Base-by-base conservation (phyloP, 805 yeast genomes). In the Candida vaughaniae region DNA sequence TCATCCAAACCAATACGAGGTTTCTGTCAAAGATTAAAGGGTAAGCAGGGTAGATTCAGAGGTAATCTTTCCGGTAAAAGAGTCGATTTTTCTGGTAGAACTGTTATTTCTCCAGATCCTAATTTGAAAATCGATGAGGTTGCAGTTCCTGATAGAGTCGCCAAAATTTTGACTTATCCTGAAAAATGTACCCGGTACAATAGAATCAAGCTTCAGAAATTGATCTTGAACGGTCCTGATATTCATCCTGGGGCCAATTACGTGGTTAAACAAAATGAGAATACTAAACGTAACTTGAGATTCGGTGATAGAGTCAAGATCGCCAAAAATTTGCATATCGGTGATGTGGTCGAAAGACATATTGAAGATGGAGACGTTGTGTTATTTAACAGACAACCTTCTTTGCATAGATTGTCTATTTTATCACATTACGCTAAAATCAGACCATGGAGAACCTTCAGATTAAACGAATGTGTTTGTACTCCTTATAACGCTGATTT, bases 401-500 rank as follows among this genome's bases (percentile, higher is more conserved):
- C 99, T 1, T 73, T 93, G 58, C 99, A 93, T 64, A 77, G 99
- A 60, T 70, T 93, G 33, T 89, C 97, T 2, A 93, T 93, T 63
- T 70, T 93, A 48, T 84, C 97, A 1, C 99, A 93, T 70, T 90
- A 82, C 62, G 99, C 96, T 31, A 90, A 88, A 56, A 82, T 93
- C 51, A 77, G 95, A 55, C 99, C 99, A 0, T 93, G 98, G 98
- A 77, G 99, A 67, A 93, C 99, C 2, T 87, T 93, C 68, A 74
- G 99, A 49, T 73, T 93, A 50, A 93, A 93, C 58, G 98, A 93
- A 64, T 93, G 99, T 82, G 99, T 93, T 7, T 93, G 99, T 69
- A 93, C 99, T 0, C 99, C 99, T 2, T 93, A 93, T 66, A 95
- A 95, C 61, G 99, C 99, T 26, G 99, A 93, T 76, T 93, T 93